Conservation (phyloP, 768 basidiomycete species). For the Podaxis rugospora region DNA sequence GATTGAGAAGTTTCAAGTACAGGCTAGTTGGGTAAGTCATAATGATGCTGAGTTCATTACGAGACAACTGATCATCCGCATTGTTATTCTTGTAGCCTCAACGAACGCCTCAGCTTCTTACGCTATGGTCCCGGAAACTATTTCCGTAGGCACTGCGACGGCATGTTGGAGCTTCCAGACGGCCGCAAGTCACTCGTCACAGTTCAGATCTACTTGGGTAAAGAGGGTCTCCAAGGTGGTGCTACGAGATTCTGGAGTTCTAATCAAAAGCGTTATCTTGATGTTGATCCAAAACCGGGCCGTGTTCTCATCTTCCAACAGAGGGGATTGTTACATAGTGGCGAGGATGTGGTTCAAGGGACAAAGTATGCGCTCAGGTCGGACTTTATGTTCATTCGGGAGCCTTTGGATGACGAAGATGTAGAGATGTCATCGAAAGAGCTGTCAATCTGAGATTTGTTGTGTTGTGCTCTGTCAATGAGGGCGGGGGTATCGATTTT, state of each 20-base stretch:
- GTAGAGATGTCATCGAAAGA: background rate
- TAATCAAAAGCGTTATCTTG: conserved; percentile 25
- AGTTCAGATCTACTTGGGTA: conserved; percentile 42
- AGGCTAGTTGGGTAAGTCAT: conserved; percentile 30
- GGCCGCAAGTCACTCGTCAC: conserved; percentile 35
- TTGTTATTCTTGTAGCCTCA: conserved; percentile 24
- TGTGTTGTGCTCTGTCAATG: background rate
- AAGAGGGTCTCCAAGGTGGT: conserved; percentile 32
- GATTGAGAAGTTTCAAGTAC: conserved; percentile 26
- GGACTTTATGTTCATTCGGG: conserved; percentile 34
- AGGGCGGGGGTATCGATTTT: too few relatives aligned
- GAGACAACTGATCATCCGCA: background rate
- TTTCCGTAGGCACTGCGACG: conserved; percentile 38
- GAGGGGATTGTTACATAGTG: conserved; percentile 33
- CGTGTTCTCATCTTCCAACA: conserved; percentile 44
- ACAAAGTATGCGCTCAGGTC: conserved; percentile 36
- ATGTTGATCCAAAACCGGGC: conserved; percentile 39
- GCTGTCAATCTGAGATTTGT: background rate
- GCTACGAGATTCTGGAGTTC: conserved; percentile 34
- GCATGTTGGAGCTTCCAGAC: conserved; percentile 29
- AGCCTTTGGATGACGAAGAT: background rate
- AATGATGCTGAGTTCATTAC: background rate
- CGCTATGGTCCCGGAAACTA: conserved; percentile 39
- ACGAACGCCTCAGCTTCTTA: conserved; percentile 41
- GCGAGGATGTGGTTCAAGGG: conserved; percentile 35